A percentile compares a stretch with the other conserved stretches of the same genome.
Evolutionary conservation across 2,329 filamentous ascomycete genomes (phyloP).

Genomic region (Diaporthe eres): DNA sequence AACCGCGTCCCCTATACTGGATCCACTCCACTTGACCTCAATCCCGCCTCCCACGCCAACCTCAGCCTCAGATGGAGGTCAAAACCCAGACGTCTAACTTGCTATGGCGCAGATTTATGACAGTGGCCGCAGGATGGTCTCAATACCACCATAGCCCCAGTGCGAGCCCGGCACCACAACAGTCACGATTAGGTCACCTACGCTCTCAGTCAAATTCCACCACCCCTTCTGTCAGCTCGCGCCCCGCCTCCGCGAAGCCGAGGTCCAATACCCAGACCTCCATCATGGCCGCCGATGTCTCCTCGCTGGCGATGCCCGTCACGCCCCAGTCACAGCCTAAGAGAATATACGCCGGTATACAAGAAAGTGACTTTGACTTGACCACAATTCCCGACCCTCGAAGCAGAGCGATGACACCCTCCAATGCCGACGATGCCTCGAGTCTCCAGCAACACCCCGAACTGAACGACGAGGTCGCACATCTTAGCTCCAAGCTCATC

Average conservation of each 20-base stretch:
- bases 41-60: neutral
- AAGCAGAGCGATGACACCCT: constrained; percentile 65
- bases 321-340: constrained; percentile 38
- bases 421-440: constrained; percentile 52
- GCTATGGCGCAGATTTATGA: constrained; percentile 62
- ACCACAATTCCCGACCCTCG: constrained; percentile 79
- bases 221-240: constrained; percentile 55
- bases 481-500: constrained; percentile 94
- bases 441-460: constrained; percentile 65
- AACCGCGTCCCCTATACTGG: constrained; percentile 33
- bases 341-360: constrained; percentile 53
- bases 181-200: constrained; percentile 61
- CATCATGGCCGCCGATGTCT: constrained; percentile 52
- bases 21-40: neutral
- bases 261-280: constrained; percentile 55
- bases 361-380: constrained; percentile 71
- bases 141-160: constrained; percentile 55
- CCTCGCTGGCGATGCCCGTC: constrained; percentile 43
- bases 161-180: constrained; percentile 49
- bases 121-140: constrained; percentile 65
- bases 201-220: constrained; percentile 67
- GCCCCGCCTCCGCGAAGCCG: constrained; percentile 56
- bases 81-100: constrained; percentile 37
- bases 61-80: constrained; percentile 37
- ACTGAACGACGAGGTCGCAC: constrained; percentile 82